Conservation (phyloP, 2,329 filamentous ascomycete genomes). For the Ascochyta clinopodiicola region DNA sequence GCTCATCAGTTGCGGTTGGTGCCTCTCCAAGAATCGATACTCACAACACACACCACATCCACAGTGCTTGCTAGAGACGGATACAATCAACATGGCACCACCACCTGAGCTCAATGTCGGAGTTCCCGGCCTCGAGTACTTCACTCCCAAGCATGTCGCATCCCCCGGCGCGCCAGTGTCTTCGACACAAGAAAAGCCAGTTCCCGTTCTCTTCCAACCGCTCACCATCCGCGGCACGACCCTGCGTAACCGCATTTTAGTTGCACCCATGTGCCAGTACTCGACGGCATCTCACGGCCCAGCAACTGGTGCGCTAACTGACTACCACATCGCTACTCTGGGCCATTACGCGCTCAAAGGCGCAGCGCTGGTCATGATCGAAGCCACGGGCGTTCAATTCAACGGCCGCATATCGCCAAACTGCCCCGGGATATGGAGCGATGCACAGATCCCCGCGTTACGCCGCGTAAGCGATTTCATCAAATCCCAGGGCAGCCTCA, state of each 20-base stretch:
- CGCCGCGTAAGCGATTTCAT: slow-evolving; percentile 45
- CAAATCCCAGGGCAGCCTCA: slow-evolving; percentile 41
- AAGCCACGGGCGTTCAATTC: slow-evolving; percentile 46
- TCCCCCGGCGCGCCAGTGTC: slow-evolving; percentile 48
- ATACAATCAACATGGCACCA: slow-evolving; percentile 16
- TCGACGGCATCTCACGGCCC: slow-evolving; percentile 43
- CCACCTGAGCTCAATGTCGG: slow-evolving; percentile 37
- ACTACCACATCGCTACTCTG: slow-evolving; percentile 48
- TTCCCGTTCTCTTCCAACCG: slow-evolving; percentile 45
- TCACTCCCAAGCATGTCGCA: slow-evolving; percentile 53
- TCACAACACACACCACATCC: background rate
- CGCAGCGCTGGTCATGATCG: slow-evolving; percentile 43
- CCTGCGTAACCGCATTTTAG: slow-evolving; percentile 47
- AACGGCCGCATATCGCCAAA: slow-evolving; percentile 48
- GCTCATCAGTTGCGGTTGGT: too few species aligned
- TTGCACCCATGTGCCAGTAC: slow-evolving; percentile 51
- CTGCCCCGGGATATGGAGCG: slow-evolving; percentile 46
- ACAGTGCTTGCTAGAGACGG: background rate
- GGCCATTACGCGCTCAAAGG: slow-evolving; percentile 51
- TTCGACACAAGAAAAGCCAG: slow-evolving; percentile 12
- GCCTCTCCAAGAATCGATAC: background rate
- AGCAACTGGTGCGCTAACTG: slow-evolving; percentile 44
- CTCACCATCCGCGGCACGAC: slow-evolving; percentile 46
- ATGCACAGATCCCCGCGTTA: slow-evolving; percentile 46
- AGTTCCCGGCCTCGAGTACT: slow-evolving; percentile 49